Conservation (phyloP, 495 filamentous ascomycete species). For the Tuber melanosporum region DNA sequence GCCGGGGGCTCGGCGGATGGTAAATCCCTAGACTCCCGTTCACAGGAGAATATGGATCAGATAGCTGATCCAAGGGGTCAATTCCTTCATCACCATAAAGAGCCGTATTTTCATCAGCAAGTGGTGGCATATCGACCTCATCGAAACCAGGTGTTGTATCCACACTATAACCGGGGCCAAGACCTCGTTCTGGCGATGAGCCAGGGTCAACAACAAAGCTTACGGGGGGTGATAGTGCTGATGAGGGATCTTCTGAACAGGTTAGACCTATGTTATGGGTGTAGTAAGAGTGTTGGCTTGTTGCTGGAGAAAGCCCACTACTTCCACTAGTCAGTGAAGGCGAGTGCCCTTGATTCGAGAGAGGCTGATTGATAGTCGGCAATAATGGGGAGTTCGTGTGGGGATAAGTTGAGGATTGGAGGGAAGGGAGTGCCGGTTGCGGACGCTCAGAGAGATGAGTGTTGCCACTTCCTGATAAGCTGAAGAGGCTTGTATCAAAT, state of each 20-base stretch:
- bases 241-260: not conserved
- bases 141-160: constrained; percentile 38
- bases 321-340: not conserved
- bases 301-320: not conserved
- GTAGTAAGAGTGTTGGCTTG: constrained; percentile 1
- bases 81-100: constrained; percentile 3
- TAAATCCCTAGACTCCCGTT: constrained; percentile 13
- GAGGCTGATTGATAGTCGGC: not conserved
- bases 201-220: not conserved
- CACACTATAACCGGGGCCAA: constrained; percentile 18
- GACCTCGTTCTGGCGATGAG: not conserved
- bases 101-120: constrained; percentile 24
- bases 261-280: not conserved
- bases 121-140: constrained; percentile 30
- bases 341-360: not conserved
- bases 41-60: constrained; percentile 8
- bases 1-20: constrained; percentile 33
- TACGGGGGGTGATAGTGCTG: not conserved
- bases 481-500: not conserved
- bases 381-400: not conserved
- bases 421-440: not conserved
- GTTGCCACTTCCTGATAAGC: not conserved
- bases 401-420: not conserved
- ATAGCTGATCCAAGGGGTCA: constrained; percentile 5
- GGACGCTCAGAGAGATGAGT: not conserved